phyloP scores from a whole-genome alignment of 2,329 filamentous ascomycete genomes.

The Penicillium sp. region DNA sequence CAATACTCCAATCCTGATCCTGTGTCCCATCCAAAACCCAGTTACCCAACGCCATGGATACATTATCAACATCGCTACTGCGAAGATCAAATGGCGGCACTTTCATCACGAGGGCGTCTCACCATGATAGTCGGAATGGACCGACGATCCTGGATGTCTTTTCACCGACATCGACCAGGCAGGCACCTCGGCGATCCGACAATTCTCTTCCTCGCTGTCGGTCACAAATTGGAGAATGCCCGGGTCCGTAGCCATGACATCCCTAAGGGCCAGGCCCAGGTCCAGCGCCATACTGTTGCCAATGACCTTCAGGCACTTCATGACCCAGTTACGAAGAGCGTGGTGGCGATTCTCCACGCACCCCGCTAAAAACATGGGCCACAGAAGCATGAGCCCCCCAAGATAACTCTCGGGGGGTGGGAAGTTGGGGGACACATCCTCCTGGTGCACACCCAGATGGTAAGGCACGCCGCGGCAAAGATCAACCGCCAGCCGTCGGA shows the following conservation, averaged over 20 bases:
- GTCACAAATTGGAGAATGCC: slow-evolving; percentile 25
- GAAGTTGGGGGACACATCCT: slow-evolving; percentile 12
- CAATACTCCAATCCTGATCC: no score
- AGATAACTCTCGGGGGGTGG: slow-evolving; percentile 30
- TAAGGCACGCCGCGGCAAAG: slow-evolving; percentile 41
- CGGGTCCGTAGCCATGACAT: slow-evolving; percentile 30
- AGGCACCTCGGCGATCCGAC: slow-evolving; percentile 15
- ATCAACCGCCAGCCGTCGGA: slow-evolving; percentile 32
- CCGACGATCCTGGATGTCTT: not conserved
- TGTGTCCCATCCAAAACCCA: no score
- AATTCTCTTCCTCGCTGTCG: slow-evolving; percentile 20
- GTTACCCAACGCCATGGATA: no score
- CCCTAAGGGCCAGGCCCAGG: slow-evolving; percentile 37
- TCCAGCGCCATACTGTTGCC: slow-evolving; percentile 39
- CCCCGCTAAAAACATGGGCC: slow-evolving; percentile 39
- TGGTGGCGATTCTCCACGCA: slow-evolving; percentile 30
- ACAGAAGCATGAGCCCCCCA: slow-evolving; percentile 37
- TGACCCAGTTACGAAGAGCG: slow-evolving; percentile 33
- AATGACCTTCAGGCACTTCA: slow-evolving; percentile 33
- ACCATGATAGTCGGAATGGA: not conserved
- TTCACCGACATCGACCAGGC: not conserved
- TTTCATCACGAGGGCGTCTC: not conserved
- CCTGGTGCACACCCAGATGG: slow-evolving; percentile 29
- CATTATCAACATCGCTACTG: not conserved
- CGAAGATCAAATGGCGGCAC: no score